Conservation (phyloP, 2,329 filamentous ascomycete species). For the Colletotrichum kahawae region DNA sequence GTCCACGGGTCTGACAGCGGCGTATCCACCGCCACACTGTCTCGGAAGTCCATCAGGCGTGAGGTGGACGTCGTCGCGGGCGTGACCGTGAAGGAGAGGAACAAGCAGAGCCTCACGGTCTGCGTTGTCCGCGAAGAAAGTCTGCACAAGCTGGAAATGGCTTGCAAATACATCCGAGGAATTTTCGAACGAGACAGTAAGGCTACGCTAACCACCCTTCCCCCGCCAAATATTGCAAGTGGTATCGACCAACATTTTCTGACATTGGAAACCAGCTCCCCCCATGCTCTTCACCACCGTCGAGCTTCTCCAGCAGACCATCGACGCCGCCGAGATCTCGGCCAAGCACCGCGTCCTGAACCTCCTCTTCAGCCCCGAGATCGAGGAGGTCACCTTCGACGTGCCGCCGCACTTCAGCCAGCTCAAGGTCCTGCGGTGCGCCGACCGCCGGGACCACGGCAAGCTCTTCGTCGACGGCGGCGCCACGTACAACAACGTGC, state of each 20-base stretch:
- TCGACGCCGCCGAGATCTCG: neutral
- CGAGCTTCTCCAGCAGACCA: neutral
- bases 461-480: neutral
- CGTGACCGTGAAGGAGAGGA: neutral
- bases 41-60: neutral
- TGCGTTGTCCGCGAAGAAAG: neutral
- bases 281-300: neutral
- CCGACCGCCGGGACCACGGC: neutral
- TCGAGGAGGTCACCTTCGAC: neutral
- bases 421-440: neutral
- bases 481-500: conserved; percentile 1
- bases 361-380: neutral
- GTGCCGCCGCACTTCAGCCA: conserved; percentile 1
- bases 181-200: neutral
- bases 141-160: neutral
- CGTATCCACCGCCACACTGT: neutral
- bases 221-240: neutral
- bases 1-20: neutral
- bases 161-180: neutral
- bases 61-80: neutral
- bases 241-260: neutral
- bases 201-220: neutral
- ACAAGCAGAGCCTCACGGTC: neutral
- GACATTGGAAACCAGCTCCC: neutral
- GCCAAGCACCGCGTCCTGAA: neutral